Conservation (phyloP, 805 yeast genomes). For the Zygoascus flipseniorum region DNA sequence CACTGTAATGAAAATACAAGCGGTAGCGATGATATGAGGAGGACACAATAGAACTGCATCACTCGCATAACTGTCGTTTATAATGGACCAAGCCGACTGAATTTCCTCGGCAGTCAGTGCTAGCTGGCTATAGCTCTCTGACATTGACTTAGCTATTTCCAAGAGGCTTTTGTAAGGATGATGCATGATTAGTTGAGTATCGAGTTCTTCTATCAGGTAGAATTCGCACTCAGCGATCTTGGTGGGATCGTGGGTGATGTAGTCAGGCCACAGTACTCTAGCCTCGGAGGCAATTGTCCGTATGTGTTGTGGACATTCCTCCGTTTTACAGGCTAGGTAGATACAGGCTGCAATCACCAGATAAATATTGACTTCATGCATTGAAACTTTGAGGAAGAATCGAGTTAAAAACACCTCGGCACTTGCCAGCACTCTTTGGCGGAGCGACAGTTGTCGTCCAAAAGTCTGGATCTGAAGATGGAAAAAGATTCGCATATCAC, state of each 20-base stretch:
- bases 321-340: conserved; percentile 87
- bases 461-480: conserved; percentile 67
- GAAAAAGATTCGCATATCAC: conserved; percentile 51
- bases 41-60: conserved; percentile 78
- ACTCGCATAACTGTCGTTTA: conserved; percentile 84
- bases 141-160: conserved; percentile 40
- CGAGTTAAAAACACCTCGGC: conserved; percentile 82
- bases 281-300: conserved; percentile 78
- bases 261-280: conserved; percentile 88
- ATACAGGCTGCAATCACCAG: conserved; percentile 75
- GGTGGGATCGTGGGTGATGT: conserved; percentile 82
- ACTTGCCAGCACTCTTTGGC: conserved; percentile 81
- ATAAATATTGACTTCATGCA: conserved; percentile 77
- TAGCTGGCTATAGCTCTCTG: conserved; percentile 38
- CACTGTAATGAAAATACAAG: conserved; percentile 72
- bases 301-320: conserved; percentile 92
- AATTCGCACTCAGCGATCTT: conserved; percentile 94
- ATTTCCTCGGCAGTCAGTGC: conserved; percentile 43
- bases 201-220: conserved; percentile 79
- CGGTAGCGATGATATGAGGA: conserved; percentile 80
- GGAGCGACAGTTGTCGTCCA: conserved; percentile 65
- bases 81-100: conserved; percentile 81
- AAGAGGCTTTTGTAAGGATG: conserved; percentile 34
- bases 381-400: conserved; percentile 60
- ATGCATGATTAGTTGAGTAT: conserved; percentile 31